phyloP scores from a whole-genome alignment of 306 rosid species.

The Vigna hirtella region DNA sequence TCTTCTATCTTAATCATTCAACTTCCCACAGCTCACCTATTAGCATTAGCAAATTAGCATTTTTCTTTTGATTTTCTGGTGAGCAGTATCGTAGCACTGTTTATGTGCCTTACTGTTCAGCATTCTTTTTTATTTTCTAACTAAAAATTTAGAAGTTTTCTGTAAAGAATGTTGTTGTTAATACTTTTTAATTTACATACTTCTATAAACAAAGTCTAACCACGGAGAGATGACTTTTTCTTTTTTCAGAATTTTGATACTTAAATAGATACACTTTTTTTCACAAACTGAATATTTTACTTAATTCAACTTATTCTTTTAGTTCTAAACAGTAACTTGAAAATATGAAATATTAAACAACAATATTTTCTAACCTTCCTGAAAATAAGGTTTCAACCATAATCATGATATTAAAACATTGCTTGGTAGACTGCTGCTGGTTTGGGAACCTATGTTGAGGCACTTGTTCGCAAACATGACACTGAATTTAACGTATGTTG shows the following conservation, averaged over 20 bases:
- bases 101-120: neutral
- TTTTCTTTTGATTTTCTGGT: neutral
- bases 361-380: too few relatives aligned
- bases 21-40: slow-evolving; percentile 1
- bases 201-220: neutral
- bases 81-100: neutral
- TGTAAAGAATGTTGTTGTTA: neutral
- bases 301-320: neutral
- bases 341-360: neutral
- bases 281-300: neutral
- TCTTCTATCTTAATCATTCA: slow-evolving; percentile 37
- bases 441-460: too few relatives aligned
- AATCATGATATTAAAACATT: neutral
- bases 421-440: too few relatives aligned
- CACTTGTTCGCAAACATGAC: too few relatives aligned
- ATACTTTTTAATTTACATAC: slow-evolving; percentile 5
- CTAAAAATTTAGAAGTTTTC: neutral
- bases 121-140: neutral
- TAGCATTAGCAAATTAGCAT: neutral
- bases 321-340: slow-evolving; percentile 1
- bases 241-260: slow-evolving; percentile 1
- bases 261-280: neutral
- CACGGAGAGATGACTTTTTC: neutral
- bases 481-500: too few relatives aligned
- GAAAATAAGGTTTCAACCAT: neutral